Base-by-base conservation (phyloP, 208 protist species). In the Acanthamoeba divionensis region DNA sequence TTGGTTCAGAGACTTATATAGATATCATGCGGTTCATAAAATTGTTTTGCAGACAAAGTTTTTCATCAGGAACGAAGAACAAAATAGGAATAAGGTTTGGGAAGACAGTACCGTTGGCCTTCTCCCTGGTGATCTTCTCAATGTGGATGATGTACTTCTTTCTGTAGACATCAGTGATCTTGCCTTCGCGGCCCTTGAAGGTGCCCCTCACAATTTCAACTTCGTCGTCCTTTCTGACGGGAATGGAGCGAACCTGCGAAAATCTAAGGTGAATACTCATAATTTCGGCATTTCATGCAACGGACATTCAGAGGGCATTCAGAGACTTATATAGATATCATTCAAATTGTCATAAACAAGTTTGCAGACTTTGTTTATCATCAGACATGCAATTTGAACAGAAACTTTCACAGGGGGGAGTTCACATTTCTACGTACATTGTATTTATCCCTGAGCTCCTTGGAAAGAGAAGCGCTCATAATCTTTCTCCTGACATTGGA, bases 131-230 rank as follows among this genome's bases (percentile, higher is more conserved):
- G 71, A 99, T 93, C 91, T 99, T 98, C 90, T 99, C 98, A 91
- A 99, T 96, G 97, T 99, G 97, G 94, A 99, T 98, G 57, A 98
- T 97, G 95, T 97, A 99, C 95, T 99, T 99, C 91, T 98, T 97
- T 91, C 99, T 97, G 98, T 99, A 99, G 93, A 98, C 98, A 54
- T 93, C 93, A 50, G 97, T 97, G 82, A 99, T 97, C 95, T 99
- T 99, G 66, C 98, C 99, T 85, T 97, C 96, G 55, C 95, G 91
- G 52, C 96, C 97, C 96, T 99, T 99, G 95, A 98, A 96, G 88
- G 91, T 93, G 83, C 99, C 99, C 33, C 88, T 60, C 12, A 97
- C 82, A 75, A 98, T 93, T 31, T 96, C 94, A 63, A 99, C 99
- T 95, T 99, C 98, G 92, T 99, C 99, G 83, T 99, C 99, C 94